Conservation (phyloP, 805 yeast species). For the Yarrowia keelungensis region DNA sequence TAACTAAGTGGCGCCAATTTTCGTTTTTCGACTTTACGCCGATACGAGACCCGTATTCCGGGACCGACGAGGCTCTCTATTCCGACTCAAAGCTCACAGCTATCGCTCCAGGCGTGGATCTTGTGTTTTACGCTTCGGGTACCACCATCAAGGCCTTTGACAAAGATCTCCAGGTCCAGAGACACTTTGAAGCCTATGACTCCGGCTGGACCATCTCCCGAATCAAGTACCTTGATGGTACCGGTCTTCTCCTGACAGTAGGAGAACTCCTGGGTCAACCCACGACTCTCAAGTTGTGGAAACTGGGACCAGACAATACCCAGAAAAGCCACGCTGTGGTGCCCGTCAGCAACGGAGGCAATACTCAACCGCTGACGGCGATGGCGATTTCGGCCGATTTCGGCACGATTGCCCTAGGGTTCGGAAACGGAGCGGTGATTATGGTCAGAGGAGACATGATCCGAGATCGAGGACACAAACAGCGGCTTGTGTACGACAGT, state of each 20-base stretch:
- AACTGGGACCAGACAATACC: conserved; percentile 54
- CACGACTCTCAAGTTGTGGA: conserved; percentile 73
- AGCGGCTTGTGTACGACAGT: conserved; percentile 75
- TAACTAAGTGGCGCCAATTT: conserved; percentile 88
- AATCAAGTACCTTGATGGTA: conserved; percentile 57
- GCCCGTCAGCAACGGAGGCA: conserved; percentile 70
- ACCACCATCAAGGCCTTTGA: conserved; percentile 65
- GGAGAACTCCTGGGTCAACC: conserved; percentile 77
- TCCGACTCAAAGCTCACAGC: conserved; percentile 79
- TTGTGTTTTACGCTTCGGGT: conserved; percentile 66
- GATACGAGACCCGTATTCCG: conserved; percentile 79
- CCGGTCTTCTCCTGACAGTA: conserved; percentile 68
- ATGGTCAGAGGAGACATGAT: conserved; percentile 85
- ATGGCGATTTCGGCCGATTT: conserved; percentile 62
- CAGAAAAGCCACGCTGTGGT: conserved; percentile 67
- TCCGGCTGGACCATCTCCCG: conserved; percentile 68
- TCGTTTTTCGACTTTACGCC: conserved; percentile 86
- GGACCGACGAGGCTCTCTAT: conserved; percentile 67
- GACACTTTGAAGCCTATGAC: conserved; percentile 69
- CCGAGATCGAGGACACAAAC: conserved; percentile 89
- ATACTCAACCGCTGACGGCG: conserved; percentile 79
- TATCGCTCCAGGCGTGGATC: conserved; percentile 62
- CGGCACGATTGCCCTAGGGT: conserved; percentile 75
- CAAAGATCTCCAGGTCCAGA: conserved; percentile 55
- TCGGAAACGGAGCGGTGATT: conserved; percentile 82